A percentile compares a stretch with the other conserved stretches of the same genome.
phyloP scores from a whole-genome alignment of 257 asterid species.

The Linaria vulgaris region DNA sequence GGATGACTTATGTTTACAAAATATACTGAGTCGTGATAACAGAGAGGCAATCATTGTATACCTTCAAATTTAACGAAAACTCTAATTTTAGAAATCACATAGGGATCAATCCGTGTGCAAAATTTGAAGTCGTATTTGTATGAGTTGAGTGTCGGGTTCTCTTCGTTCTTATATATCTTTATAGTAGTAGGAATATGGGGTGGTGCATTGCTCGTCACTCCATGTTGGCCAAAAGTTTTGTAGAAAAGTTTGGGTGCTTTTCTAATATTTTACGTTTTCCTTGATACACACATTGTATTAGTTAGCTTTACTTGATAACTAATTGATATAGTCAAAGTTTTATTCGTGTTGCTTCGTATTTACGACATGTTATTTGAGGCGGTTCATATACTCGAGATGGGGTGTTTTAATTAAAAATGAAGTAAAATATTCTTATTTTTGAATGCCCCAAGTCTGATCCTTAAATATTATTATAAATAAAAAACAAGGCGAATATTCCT shows the following conservation, averaged over 20 bases:
- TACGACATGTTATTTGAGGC: too few relatives aligned
- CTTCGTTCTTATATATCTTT: neutral
- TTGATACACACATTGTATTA: too few relatives aligned
- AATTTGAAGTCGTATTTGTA: conserved; percentile 82
- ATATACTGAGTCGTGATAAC: conserved; percentile 78
- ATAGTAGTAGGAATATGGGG: conserved; percentile 7
- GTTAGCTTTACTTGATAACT: too few relatives aligned
- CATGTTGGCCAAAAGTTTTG: conserved; percentile 24
- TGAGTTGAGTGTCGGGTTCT: conserved; percentile 24
- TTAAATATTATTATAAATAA: too few relatives aligned
- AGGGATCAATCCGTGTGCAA: conserved; percentile 68
- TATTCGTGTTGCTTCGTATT: too few relatives aligned
- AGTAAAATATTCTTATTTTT: too few relatives aligned
- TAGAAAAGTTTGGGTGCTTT: neutral
- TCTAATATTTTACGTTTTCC: too few relatives aligned
- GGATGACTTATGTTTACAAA: conserved; percentile 58
- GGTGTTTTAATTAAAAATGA: too few relatives aligned
- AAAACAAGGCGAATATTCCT: too few relatives aligned
- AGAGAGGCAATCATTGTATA: conserved; percentile 78
- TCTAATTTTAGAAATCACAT: conserved; percentile 60
- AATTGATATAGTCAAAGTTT: too few relatives aligned
- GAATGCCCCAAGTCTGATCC: too few relatives aligned
- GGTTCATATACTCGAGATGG: too few relatives aligned
- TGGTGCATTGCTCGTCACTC: conserved; percentile 20
- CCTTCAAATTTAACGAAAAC: conserved; percentile 64